phyloP scores from a whole-genome alignment of 1,284 basidiomycete genomes.

The Ustilago tritici region DNA sequence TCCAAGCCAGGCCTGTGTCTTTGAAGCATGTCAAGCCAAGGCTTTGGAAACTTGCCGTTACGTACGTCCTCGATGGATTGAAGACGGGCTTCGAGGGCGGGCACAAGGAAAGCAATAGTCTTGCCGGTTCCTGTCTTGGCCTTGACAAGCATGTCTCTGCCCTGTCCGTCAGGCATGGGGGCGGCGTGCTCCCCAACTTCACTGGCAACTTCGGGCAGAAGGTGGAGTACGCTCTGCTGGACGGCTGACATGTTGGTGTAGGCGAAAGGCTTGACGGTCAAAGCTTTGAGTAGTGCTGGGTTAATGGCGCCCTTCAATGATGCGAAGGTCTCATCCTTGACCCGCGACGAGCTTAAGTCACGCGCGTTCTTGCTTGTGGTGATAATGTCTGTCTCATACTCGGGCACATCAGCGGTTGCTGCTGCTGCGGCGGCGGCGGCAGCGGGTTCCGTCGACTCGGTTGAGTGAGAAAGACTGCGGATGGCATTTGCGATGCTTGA shows the following conservation, averaged over 20 bases:
- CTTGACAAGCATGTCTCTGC: conserved; percentile 69
- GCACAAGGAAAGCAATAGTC: conserved; percentile 69
- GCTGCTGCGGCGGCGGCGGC: conserved; percentile 19
- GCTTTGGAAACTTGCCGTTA: conserved; percentile 41
- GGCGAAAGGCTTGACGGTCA: conserved; percentile 76
- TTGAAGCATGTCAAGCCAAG: conserved; percentile 48
- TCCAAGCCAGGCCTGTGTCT: conserved; percentile 65
- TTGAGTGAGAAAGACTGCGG: conserved; percentile 27
- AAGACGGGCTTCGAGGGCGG: conserved; percentile 67
- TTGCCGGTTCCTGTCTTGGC: conserved; percentile 70
- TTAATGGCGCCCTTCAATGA: conserved; percentile 52
- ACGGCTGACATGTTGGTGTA: conserved; percentile 84
- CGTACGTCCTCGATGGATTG: conserved; percentile 58
- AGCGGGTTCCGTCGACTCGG: conserved; percentile 20
- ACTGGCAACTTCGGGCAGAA: conserved; percentile 72
- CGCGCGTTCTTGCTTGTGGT: not conserved
- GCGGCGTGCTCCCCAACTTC: conserved; percentile 23
- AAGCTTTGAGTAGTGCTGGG: conserved; percentile 59
- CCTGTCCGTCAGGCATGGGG: conserved; percentile 61
- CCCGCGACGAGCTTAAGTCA: conserved; percentile 7
- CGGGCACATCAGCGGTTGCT: not conserved
- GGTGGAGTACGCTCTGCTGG: conserved; percentile 80
- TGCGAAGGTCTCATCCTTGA: conserved; percentile 52
- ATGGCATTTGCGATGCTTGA: conserved; percentile 18
- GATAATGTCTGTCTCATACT: not conserved